phyloP scores from a whole-genome alignment of 257 asterid species.

The Solanum okadae region DNA sequence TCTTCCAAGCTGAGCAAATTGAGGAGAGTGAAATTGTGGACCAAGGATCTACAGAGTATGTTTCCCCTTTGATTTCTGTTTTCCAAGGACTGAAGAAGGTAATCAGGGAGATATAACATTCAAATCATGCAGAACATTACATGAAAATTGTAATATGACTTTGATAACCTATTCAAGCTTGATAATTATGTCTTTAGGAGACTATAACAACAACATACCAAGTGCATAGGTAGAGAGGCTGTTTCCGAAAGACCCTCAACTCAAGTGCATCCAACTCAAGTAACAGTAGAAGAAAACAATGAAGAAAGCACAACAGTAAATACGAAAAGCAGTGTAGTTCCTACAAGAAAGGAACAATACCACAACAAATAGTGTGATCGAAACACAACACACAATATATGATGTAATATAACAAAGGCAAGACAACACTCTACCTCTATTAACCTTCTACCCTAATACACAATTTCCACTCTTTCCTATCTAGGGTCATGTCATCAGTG shows the following conservation, averaged over 20 bases:
- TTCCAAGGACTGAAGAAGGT: neutral
- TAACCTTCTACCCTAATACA: neutral
- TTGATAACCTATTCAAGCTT: neutral
- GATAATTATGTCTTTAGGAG: neutral
- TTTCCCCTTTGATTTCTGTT: neutral
- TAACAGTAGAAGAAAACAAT: neutral
- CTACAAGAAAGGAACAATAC: neutral
- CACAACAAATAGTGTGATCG: neutral
- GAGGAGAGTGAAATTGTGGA: constrained; percentile 22
- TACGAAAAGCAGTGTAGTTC: neutral
- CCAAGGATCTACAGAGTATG: constrained; percentile 31
- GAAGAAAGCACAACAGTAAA: neutral
- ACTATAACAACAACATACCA: neutral
- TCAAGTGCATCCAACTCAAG: neutral
- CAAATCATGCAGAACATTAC: neutral
- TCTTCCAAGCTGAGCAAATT: constrained; percentile 21
- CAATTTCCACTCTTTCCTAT: neutral
- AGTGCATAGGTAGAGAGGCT: neutral
- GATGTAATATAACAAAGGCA: neutral
- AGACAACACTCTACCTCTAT: neutral
- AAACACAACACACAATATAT: neutral
- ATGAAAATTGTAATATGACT: neutral
- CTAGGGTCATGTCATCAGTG: neutral
- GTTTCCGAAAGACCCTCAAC: neutral
- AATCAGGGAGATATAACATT: neutral